Evolutionary conservation across 169 alveolate species (phyloP).

Genomic region (Babesia gibsoni): DNA sequence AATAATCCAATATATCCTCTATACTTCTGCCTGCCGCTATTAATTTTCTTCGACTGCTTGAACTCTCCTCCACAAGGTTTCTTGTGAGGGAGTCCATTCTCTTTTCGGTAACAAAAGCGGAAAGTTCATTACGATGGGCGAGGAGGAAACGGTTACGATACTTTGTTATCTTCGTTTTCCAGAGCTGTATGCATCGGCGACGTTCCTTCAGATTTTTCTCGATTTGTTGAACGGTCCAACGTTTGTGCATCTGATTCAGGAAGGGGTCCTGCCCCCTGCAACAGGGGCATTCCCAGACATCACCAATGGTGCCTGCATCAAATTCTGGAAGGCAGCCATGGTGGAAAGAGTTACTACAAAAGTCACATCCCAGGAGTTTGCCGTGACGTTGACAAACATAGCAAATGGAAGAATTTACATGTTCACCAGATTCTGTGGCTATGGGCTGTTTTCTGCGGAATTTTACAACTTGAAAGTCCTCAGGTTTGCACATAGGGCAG

Average conservation of each 20-base stretch:
- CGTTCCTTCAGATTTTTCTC: constrained; percentile 79
- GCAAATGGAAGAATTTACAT: constrained; percentile 82
- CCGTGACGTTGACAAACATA: constrained; percentile 89
- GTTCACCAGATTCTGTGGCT: constrained; percentile 70
- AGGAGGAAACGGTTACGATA: constrained; percentile 77
- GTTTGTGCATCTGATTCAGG: constrained; percentile 82
- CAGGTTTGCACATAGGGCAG: constrained; percentile 86
- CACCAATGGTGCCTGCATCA: constrained; percentile 82
- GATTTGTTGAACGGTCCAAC: constrained; percentile 83
- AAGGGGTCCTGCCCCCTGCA: constrained; percentile 88
- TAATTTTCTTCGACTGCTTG: constrained; percentile 23
- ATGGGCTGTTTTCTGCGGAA: constrained; percentile 74
- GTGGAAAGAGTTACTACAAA: constrained; percentile 86
- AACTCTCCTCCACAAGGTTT: constrained; percentile 55
- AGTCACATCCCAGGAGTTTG: constrained; percentile 86
- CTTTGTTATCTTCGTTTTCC: constrained; percentile 75
- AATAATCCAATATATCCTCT: constrained; percentile 63
- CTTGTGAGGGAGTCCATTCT: constrained; percentile 71
- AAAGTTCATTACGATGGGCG: constrained; percentile 78
- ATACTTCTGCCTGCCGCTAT: constrained; percentile 48
- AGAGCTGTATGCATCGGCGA: constrained; percentile 71
- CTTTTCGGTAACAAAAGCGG: constrained; percentile 78
- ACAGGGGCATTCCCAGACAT: constrained; percentile 89
- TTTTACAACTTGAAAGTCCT: constrained; percentile 76
- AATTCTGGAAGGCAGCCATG: constrained; percentile 82